Base-by-base conservation (phyloP, 768 basidiomycete species). In the Naematelia aurantialba region DNA sequence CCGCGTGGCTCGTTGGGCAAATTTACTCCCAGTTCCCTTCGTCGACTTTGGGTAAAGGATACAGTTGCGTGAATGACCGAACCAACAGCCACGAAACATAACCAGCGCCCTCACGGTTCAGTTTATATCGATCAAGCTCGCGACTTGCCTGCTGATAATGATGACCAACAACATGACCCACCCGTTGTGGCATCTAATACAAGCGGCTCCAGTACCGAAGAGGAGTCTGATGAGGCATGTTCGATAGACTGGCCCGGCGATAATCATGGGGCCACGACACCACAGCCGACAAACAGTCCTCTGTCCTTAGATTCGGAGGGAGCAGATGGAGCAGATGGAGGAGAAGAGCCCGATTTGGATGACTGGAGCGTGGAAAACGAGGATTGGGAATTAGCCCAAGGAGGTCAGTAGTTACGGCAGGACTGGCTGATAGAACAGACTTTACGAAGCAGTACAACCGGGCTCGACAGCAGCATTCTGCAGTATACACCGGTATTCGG, bases 381-480 rank as follows among this genome's bases (percentile, higher is more conserved):
- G 56, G 77, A 78, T 55, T 78, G 77, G 77, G 76, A 77, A 30
- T 56, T 77, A 1, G 69, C 75, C 2, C 68, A 76, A 63, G 70
- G 74, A 61, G 77, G 77, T 76, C 17, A 67, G 75, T 55, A n/a
- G n/a, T 46, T 5, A 12, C 5, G 4, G 46, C 52, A 17, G 2
- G 19, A 11, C 21, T 30, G 8, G 45, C 29, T 14, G 22, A 2
- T 31, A n/a, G 51, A n/a, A 17, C 75, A 96, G 96, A 99, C 79
- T 97, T 99, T 69, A 98, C 96, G 30, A 98, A 98, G 78, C 92
- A 97, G 69, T 99, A 89, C 79, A 98, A 98, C 79, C 87, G 96
- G 22, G 81, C 98, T 27, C 81, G 88, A 51, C 93, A 97, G 75
- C 90, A 97, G 74, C 86, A 89, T 57, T 89, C 88, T 21, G 87